A percentile compares a stretch with the other conserved stretches of the same genome.
phyloP scores from a whole-genome alignment of 176 grass and related monocot species.

The Carex scoparia region DNA sequence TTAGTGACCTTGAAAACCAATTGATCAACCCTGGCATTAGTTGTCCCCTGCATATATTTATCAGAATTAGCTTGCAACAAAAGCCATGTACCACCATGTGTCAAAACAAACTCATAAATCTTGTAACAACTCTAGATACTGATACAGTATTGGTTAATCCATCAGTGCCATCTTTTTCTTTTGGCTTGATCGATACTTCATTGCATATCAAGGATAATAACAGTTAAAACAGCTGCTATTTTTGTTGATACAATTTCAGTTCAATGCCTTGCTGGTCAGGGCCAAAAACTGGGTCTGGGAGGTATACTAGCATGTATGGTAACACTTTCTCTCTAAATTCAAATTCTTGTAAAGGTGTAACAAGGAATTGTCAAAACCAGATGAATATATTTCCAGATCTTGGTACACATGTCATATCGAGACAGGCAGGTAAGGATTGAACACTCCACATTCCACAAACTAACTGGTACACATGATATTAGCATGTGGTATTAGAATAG shows the following conservation, averaged over 20 bases:
- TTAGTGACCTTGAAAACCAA: neutral
- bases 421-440: neutral
- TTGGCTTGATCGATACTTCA: neutral
- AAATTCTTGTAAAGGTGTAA: too few relatives aligned
- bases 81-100: neutral
- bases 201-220: neutral
- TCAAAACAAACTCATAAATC: neutral
- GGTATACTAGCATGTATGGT: neutral
- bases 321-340: neutral
- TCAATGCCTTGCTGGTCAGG: neutral
- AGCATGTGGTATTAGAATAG: neutral
- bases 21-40: neutral
- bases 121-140: slow-evolving; percentile 1
- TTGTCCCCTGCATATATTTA: neutral
- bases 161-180: neutral
- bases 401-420: neutral
- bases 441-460: neutral
- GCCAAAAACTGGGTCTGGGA: neutral
- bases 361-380: neutral
- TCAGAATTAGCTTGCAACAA: neutral
- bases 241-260: neutral
- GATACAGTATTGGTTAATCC: neutral
- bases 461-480: neutral
- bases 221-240: neutral
- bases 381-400: neutral